A percentile compares a stretch with the other conserved stretches of the same genome.
phyloP scores from a whole-genome alignment of 1,284 basidiomycete genomes.

The Exobasidium rhododendri region DNA sequence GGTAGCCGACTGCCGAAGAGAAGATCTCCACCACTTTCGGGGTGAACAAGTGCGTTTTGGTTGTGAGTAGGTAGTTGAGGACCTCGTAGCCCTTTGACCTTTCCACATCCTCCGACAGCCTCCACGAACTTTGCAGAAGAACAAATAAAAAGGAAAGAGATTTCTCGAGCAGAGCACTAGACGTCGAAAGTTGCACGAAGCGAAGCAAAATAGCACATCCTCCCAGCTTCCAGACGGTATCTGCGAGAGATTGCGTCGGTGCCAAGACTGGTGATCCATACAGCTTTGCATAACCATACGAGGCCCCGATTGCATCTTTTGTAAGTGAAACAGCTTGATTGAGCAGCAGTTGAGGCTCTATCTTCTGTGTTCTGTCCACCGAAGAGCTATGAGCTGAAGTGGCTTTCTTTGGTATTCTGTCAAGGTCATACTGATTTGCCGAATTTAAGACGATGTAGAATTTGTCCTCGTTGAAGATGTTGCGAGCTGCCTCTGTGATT shows the following conservation, averaged over 20 bases:
- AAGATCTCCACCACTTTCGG: constrained; percentile 71
- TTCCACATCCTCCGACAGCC: constrained; percentile 55
- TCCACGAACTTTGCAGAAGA: constrained; percentile 77
- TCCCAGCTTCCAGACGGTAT: constrained; percentile 76
- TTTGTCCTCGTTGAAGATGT: constrained; percentile 29
- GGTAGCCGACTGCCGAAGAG: constrained; percentile 78
- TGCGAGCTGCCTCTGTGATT: constrained; percentile 29
- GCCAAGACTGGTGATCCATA: constrained; percentile 59
- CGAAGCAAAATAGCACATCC: constrained; percentile 73
- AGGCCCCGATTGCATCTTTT: constrained; percentile 27
- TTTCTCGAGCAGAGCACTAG: constrained; percentile 62
- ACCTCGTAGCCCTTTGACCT: constrained; percentile 66
- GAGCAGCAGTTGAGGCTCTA: constrained; percentile 27
- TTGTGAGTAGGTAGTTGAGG: constrained; percentile 69
- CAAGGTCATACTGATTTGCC: constrained; percentile 27
- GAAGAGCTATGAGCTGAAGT: neutral
- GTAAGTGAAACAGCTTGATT: constrained; percentile 34
- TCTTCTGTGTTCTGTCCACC: constrained; percentile 19
- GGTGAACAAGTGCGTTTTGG: constrained; percentile 73
- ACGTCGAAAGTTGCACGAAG: constrained; percentile 73
- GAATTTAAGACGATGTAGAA: constrained; percentile 39
- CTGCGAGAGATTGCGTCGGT: constrained; percentile 67
- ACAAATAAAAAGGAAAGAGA: constrained; percentile 72
- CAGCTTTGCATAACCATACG: constrained; percentile 32
- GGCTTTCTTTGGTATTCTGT: constrained; percentile 18